Evolutionary conservation across 805 yeast genomes (phyloP).

Genomic region (Zygotorulaspora danielsina): DNA sequence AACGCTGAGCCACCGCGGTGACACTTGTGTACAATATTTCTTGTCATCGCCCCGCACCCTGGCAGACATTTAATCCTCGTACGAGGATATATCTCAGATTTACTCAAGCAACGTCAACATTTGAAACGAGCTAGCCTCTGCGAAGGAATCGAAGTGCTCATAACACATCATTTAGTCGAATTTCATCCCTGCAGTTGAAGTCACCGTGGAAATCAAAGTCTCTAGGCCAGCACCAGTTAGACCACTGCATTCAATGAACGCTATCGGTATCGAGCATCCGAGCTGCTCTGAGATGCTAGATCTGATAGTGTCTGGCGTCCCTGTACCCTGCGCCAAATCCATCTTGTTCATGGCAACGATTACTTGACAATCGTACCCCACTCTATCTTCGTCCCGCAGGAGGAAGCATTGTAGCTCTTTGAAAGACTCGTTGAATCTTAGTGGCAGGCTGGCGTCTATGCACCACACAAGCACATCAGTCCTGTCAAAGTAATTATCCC

Average conservation of each 20-base stretch:
- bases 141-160: too few species aligned
- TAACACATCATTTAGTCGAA: too few species aligned
- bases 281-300: not conserved
- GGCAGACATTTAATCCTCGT: too few species aligned
- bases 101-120: too few species aligned
- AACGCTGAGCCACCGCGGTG: too few species aligned
- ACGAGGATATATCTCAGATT: too few species aligned
- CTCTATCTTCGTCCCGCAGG: constrained; percentile 57
- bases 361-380: constrained; percentile 54
- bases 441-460: constrained; percentile 57
- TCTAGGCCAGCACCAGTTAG: constrained; percentile 23
- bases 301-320: not conserved
- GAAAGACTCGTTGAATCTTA: constrained; percentile 61
- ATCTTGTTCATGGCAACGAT: constrained; percentile 69
- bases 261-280: not conserved
- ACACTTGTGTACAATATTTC: too few species aligned
- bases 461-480: constrained; percentile 84
- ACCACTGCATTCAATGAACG: constrained; percentile 22
- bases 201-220: constrained; percentile 6
- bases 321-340: constrained; percentile 45
- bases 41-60: too few species aligned
- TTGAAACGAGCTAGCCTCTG: too few species aligned
- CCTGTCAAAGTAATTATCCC: constrained; percentile 89
- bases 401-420: constrained; percentile 60
- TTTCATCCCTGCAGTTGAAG: too few species aligned